phyloP scores from a whole-genome alignment of 139 green algal genomes.

The Chlorella sp. region DNA sequence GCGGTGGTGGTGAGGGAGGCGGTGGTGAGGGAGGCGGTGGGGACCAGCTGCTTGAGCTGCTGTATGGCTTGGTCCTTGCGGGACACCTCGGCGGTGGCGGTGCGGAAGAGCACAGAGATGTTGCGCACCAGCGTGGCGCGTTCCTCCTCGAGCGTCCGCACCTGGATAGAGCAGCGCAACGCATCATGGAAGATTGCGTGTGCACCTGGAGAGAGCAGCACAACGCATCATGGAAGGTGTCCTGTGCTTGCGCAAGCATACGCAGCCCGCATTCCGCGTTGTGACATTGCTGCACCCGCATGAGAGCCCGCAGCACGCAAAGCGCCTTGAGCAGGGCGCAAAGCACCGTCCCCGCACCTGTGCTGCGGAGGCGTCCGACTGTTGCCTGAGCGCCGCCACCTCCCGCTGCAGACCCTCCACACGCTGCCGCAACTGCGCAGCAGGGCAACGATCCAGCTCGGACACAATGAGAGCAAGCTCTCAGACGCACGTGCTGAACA shows the following conservation, averaged over 20 bases:
- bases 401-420: no score
- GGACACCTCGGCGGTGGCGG: slow-evolving; percentile 63
- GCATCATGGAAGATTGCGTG: background rate
- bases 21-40: background rate
- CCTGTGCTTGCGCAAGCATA: background rate
- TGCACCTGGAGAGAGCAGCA: background rate
- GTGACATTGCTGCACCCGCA: no score
- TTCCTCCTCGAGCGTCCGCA: slow-evolving; percentile 5
- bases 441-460: no score
- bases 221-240: background rate
- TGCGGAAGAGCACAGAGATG: slow-evolving; percentile 65
- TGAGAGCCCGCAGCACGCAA: no score
- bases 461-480: no score
- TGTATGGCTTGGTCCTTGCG: slow-evolving; percentile 52
- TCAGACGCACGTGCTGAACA: background rate
- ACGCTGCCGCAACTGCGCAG: no score
- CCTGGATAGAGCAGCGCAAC: background rate
- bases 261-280: background rate
- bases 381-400: no score
- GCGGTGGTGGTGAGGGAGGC: background rate
- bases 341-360: no score
- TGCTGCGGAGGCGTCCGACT: no score
- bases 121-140: slow-evolving; percentile 46
- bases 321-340: no score
- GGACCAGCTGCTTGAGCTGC: slow-evolving; percentile 23